Evolutionary conservation across 2,329 filamentous ascomycete species (phyloP).

Genomic region (Fusarium sp.): DNA sequence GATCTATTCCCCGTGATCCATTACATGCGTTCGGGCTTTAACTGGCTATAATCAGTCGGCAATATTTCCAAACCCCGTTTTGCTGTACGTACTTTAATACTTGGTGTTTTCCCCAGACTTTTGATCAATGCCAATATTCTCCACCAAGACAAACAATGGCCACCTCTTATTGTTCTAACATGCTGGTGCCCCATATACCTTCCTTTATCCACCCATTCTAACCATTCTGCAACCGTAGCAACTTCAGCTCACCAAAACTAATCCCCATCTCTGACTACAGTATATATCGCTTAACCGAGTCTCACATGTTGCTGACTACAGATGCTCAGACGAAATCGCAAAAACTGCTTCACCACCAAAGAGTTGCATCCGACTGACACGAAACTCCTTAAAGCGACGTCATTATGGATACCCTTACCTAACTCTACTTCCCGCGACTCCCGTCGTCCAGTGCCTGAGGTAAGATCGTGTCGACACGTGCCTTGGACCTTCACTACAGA

Average conservation of each 20-base stretch:
- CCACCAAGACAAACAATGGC: background rate
- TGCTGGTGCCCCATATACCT: background rate
- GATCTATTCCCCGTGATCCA: conserved; percentile 17
- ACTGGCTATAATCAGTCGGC: conserved; percentile 3
- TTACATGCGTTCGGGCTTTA: background rate
- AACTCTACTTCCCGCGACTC: background rate
- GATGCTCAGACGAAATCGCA: background rate
- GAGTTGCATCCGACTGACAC: conserved; percentile 1
- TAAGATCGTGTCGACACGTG: conserved; percentile 7
- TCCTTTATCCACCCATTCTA: background rate
- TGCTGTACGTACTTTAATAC: background rate
- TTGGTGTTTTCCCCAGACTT: conserved; percentile 8
- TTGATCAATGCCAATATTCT: background rate
- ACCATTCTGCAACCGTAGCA: background rate
- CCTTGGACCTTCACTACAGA: background rate
- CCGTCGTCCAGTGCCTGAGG: background rate
- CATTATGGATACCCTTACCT: conserved; percentile 20
- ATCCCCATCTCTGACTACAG: background rate
- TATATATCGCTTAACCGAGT: background rate
- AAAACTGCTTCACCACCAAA: conserved; percentile 1
- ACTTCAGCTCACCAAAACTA: background rate
- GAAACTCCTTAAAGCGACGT: conserved; percentile 1
- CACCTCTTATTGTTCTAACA: background rate
- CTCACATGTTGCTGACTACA: conserved; percentile 1
- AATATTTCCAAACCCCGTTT: background rate